Evolutionary conservation across 2,329 filamentous ascomycete genomes (phyloP), one percentile per base, ranked within the genome.

Genomic region (Exophiala mesophila): DNA sequence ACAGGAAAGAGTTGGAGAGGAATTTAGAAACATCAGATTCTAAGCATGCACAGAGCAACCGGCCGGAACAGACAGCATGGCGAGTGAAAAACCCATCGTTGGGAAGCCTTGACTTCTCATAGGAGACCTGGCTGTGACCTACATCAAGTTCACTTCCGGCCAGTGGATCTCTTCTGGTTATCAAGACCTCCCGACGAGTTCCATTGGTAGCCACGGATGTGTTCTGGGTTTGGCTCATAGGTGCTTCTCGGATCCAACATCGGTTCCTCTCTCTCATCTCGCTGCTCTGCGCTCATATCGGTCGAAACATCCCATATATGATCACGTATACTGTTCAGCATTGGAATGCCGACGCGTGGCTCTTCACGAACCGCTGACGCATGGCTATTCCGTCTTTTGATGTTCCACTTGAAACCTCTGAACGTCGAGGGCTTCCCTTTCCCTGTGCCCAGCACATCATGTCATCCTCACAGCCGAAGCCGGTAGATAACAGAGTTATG

Each of bases 261-360:
- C 67, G 71, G 63, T 69, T 62, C 58, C 59, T 60, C 66, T 76
- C 69, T 76, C 69, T 70, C 63, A 53, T 53, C 47, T 51, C 44
- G 45, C 38, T 47, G 47, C 49, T 52, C 54, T 55, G 57, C 59
- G 58, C 53, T 56, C 58, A 54, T 60, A 66, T 69, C 64, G 65
- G 57, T 59, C 61, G 62, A 65, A 73, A 73, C 73, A 76, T 74
- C 75, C 73, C 69, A 66, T 73, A 47, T 42, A 42, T 72, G 73
- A 81, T 75, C 79, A 78, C 80, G 77, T 77, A 74, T 75, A 61
- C 57, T 57, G 57, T 62, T 66, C 69, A 72, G 68, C 65, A 61
- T 65, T 54, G 74, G 78, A 79, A 78, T 63, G 66, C 66, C 59
- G 67, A 71, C 67, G 64, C 67, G 66, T 59, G 62, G 56, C 62